Base-by-base conservation (phyloP, 73 alveolate genomes). In the Tetrahymena borealis region DNA sequence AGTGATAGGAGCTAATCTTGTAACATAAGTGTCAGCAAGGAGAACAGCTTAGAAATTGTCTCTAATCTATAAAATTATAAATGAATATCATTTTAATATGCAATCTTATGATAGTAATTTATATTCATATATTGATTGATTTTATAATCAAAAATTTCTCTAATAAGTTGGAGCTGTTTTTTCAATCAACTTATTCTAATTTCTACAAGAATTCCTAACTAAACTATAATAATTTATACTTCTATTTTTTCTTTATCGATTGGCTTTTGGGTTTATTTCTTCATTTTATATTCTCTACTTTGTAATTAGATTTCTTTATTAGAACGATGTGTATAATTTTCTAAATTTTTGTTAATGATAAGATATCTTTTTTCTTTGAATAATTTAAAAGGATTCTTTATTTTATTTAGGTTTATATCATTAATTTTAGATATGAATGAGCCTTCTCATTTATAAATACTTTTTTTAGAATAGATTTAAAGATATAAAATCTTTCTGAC, bases 41-140 rank as follows among this genome's bases (percentile, higher is more conserved):
- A 60, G 85, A 60, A 60, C 85, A 60, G 85, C 85, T 60, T 60
- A 60, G 85, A 60, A 60, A n/a, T 60, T 60, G n/a, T 60, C 85
- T 60, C 85, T 60, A 60, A 60, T 60, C 85, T 60, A 60, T 60
- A 15, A 24, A n/a, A n/a, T n/a, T n/a, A n/a, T n/a, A n/a, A n/a
- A n/a, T n/a, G n/a, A n/a, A n/a, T n/a, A n/a, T n/a, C n/a, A n/a
- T n/a, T n/a, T n/a, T n/a, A n/a, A n/a, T n/a, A n/a, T n/a, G n/a
- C n/a, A n/a, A n/a, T n/a, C n/a, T n/a, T n/a, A n/a, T n/a, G n/a
- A n/a, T n/a, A n/a, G n/a, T n/a, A n/a, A n/a, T n/a, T n/a, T n/a
- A n/a, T n/a, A n/a, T n/a, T n/a, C n/a, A n/a, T n/a, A n/a, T n/a
- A n/a, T n/a, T n/a, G n/a, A n/a, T n/a, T n/a, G n/a, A n/a, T n/a